phyloP scores from a whole-genome alignment of 2,329 filamentous ascomycete genomes.

The Conoideocrella luteorostrata region DNA sequence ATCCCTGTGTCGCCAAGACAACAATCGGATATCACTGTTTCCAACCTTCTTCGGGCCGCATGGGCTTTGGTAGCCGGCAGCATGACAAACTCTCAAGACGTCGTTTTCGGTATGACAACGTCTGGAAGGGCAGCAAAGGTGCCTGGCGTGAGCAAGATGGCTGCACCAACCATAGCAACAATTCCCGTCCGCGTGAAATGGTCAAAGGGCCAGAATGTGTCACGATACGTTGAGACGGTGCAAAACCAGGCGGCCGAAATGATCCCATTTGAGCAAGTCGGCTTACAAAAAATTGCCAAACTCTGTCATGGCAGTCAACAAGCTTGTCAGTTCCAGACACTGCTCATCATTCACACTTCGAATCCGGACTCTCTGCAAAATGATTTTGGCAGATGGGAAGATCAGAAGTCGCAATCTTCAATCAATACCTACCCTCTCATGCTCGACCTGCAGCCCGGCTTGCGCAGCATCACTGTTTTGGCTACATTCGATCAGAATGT shows the following conservation, averaged over 20 bases:
- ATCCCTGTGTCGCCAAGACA: not conserved
- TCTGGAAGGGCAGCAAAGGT: slow-evolving; percentile 28
- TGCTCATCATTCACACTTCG: slow-evolving; percentile 21
- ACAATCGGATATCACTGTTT: slow-evolving; percentile 16
- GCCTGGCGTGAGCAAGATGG: slow-evolving; percentile 12
- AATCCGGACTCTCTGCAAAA: not conserved
- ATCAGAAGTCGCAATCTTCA: too few species aligned
- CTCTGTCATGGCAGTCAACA: slow-evolving; percentile 10
- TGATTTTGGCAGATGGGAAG: not conserved
- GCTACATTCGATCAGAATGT: not conserved
- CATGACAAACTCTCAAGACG: slow-evolving; percentile 36
- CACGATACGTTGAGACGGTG: slow-evolving; percentile 6
- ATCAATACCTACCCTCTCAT: not conserved
- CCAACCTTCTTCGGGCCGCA: slow-evolving; percentile 29
- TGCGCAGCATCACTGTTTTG: not conserved
- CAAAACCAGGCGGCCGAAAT: slow-evolving; percentile 13
- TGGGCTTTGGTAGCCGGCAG: slow-evolving; percentile 42
- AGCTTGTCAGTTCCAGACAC: slow-evolving; percentile 21
- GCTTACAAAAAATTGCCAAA: slow-evolving; percentile 15
- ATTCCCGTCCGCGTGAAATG: slow-evolving; percentile 32
- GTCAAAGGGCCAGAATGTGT: slow-evolving; percentile 16
- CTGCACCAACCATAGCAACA: slow-evolving; percentile 31
- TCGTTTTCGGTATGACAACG: slow-evolving; percentile 36
- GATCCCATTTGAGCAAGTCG: slow-evolving; percentile 14
- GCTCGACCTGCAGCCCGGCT: not conserved